Evolutionary conservation across 208 protist genomes (phyloP), one percentile per base, ranked within the genome.

Genomic region (Acanthamoeba lenticulata): DNA sequence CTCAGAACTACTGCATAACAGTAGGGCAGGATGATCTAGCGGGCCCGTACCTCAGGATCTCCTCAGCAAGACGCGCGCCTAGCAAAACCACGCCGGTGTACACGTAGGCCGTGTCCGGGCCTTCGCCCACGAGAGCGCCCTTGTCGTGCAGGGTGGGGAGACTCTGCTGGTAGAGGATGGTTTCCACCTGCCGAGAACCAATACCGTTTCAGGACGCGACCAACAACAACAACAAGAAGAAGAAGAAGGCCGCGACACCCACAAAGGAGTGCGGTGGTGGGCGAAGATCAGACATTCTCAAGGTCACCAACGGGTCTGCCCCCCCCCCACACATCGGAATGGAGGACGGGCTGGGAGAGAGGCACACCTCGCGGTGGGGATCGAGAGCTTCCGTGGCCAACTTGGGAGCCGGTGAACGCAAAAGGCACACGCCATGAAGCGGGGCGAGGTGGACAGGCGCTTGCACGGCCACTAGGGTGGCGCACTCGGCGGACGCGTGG

Each of bases 101-200:
- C 1, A 85, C n/a, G 74, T 85, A 85, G 74, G 74, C 74, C 11
- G 42, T 85, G 15, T 0, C 36, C 0, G 27, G 5, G 36, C 27
- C 44, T 6, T 85, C 74, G 44, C 74, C 74, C 17, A 55, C 42
- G 21, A 93, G 34, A 15, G 90, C 90, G 29, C 90, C 69, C 11
- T n/a, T 55, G 36, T 77, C 90, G 19, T 32, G 42, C 47, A 93
- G 45, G 32, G 38, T 24, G 32, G 44, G 7, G 5, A 77, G 60
- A 24, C 32, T 27, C 27, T 93, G 42, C 65, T 83, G 90, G 32
- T 93, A 93, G 24, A 93, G 65, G 52, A 93, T 93, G 27, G 42
- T 93, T 13, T 77, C 69, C 65, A 93, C 90, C 88, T 92, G 44
- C 36, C 17, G 29, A 81, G n/a, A 32, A 81, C 0, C 24, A 42